Conservation (phyloP, 106 monocot genomes). For the Platanthera guangdongensis region DNA sequence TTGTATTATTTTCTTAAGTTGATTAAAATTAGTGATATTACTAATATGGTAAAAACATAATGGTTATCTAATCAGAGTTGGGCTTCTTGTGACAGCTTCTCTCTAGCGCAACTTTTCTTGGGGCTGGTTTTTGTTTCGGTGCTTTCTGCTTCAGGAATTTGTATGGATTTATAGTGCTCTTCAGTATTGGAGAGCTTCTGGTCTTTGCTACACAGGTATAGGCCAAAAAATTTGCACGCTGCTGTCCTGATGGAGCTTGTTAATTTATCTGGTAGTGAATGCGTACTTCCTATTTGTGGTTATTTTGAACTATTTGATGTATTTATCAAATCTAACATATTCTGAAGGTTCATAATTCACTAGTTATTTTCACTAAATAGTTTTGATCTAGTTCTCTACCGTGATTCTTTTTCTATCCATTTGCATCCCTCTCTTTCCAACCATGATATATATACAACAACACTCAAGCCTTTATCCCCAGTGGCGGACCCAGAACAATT, state of each 20-base stretch:
- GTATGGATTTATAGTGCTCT: constrained; percentile 79
- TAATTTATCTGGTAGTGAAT: neutral
- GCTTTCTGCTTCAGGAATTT: constrained; percentile 93
- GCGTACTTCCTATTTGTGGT: neutral
- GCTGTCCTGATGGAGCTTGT: neutral
- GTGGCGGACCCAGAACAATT: too few relatives aligned
- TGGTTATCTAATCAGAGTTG: neutral
- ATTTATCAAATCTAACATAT: neutral
- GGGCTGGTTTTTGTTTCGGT: constrained; percentile 80
- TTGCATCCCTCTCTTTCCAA: too few relatives aligned
- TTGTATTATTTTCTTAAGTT: neutral
- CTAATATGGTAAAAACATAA: neutral
- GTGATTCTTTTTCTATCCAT: too few relatives aligned
- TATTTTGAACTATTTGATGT: neutral
- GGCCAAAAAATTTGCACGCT: neutral
- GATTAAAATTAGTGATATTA: neutral
- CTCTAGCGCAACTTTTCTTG: constrained; percentile 77
- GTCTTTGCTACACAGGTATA: constrained; percentile 93
- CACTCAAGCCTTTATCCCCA: too few relatives aligned
- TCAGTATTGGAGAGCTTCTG: constrained; percentile 71
- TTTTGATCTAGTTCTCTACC: neutral
- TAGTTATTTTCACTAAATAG: neutral
- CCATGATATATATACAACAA: too few relatives aligned
- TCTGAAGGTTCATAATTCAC: neutral
- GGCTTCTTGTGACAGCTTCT: constrained; percentile 48